A percentile compares a stretch with the other conserved stretches of the same genome.
Conservation (phyloP, 2,329 filamentous ascomycete genomes). For the Macrophomina phaseolina region DNA sequence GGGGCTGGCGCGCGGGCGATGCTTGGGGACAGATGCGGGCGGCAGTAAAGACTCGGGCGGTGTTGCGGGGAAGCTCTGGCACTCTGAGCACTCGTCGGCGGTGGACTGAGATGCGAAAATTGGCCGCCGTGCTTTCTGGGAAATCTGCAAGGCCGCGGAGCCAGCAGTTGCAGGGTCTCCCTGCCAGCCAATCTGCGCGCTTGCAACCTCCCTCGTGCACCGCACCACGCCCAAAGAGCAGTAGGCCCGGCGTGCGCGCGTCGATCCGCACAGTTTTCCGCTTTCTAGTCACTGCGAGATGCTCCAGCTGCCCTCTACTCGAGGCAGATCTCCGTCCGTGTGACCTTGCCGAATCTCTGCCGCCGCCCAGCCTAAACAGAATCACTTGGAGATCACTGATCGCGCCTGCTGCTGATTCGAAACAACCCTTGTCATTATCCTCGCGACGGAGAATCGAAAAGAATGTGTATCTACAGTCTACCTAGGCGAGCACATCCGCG, state of each 20-base stretch:
- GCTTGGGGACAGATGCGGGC: neutral
- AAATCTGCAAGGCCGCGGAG: conserved; percentile 26
- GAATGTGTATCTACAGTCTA: conserved; percentile 22
- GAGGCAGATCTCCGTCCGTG: conserved; percentile 23
- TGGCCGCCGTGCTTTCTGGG: conserved; percentile 15
- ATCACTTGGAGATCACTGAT: conserved; percentile 6
- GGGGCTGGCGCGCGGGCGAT: neutral
- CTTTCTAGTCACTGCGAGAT: conserved; percentile 17
- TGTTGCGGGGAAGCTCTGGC: conserved; percentile 28
- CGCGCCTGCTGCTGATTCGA: neutral
- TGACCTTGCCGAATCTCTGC: conserved; percentile 12
- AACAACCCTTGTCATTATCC: conserved; percentile 1
- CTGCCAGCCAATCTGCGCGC: conserved; percentile 1
- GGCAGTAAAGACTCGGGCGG: conserved; percentile 11
- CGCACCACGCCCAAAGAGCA: conserved; percentile 13
- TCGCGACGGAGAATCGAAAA: neutral
- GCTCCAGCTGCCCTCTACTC: conserved; percentile 13
- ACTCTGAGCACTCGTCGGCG: conserved; percentile 17
- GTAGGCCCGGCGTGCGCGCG: conserved; percentile 20
- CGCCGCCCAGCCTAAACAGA: neutral
- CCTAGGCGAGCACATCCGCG: neutral
- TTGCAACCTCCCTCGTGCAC: conserved; percentile 1
- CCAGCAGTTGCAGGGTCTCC: conserved; percentile 9
- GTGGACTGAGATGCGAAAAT: conserved; percentile 27
- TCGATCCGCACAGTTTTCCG: conserved; percentile 25